phyloP scores from a whole-genome alignment of 176 grass and related monocot species.

The Avena insularis region DNA sequence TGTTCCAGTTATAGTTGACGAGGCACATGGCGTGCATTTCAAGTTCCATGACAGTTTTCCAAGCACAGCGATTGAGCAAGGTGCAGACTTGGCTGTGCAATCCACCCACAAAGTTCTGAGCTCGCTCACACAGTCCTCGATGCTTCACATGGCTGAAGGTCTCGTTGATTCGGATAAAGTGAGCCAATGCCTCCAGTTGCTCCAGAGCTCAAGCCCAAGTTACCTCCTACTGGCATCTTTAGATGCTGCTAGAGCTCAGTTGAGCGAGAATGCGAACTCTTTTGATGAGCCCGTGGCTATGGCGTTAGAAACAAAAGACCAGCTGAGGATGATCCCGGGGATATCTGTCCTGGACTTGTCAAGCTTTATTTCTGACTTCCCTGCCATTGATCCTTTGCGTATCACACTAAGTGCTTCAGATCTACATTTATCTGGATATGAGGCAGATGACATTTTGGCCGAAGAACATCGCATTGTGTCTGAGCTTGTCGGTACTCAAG shows the following conservation, averaged over 20 bases:
- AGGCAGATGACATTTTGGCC: conserved; percentile 61
- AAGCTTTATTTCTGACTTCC: conserved; percentile 64
- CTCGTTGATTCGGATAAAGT: conserved; percentile 67
- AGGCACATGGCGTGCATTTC: conserved; percentile 88
- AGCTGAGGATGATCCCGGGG: conserved; percentile 60
- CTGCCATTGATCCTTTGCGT: conserved; percentile 75
- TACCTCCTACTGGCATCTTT: conserved; percentile 88
- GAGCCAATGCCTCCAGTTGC: conserved; percentile 70
- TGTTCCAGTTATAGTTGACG: conserved; percentile 85
- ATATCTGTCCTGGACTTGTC: conserved; percentile 66
- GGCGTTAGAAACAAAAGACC: conserved; percentile 50
- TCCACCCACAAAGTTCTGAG: conserved; percentile 94
- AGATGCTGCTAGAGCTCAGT: conserved; percentile 84
- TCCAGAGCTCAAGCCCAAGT: conserved; percentile 93
- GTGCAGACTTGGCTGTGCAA: conserved; percentile 79
- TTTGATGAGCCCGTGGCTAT: conserved; percentile 64
- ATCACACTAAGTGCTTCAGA: conserved; percentile 60
- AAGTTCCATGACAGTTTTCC: conserved; percentile 70
- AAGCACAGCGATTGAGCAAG: conserved; percentile 73
- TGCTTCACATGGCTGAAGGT: conserved; percentile 75
- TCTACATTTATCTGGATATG: conserved; percentile 63
- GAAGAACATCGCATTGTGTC: conserved; percentile 60
- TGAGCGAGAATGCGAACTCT: conserved; percentile 51
- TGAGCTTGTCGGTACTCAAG: conserved; percentile 72
- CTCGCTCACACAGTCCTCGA: conserved; percentile 91